phyloP scores from a whole-genome alignment of 495 filamentous ascomycete genomes.

The Cryomyces antarcticus region DNA sequence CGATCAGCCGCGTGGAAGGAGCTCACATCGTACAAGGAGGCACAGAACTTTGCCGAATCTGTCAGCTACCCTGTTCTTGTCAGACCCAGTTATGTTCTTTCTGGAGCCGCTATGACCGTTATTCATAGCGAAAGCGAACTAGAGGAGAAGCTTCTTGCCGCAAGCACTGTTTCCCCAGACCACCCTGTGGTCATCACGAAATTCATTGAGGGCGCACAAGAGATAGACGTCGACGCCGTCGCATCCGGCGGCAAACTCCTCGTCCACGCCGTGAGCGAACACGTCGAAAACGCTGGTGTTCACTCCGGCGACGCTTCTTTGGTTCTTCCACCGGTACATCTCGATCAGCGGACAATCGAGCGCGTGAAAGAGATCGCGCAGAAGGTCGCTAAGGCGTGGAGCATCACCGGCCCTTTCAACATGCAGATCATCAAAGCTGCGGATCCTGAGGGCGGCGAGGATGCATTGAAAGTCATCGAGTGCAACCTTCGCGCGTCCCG shows the following conservation, averaged over 20 bases:
- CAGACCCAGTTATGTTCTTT: constrained; percentile 86
- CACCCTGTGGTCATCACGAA: constrained; percentile 97
- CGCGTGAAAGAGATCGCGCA: constrained; percentile 85
- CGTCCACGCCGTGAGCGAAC: constrained; percentile 85
- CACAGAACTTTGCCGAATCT: constrained; percentile 59
- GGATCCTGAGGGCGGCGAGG: constrained; percentile 42
- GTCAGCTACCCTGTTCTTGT: constrained; percentile 89
- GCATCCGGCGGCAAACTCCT: constrained; percentile 72
- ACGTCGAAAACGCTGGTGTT: constrained; percentile 90
- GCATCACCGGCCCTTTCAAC: constrained; percentile 93
- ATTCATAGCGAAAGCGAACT: constrained; percentile 78
- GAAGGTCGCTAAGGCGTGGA: constrained; percentile 95
- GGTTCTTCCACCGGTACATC: constrained; percentile 67
- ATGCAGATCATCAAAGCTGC: constrained; percentile 98
- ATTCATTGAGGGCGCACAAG: constrained; percentile 91
- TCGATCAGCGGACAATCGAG: constrained; percentile 54
- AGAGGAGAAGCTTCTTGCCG: constrained; percentile 71
- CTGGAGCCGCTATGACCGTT: constrained; percentile 94
- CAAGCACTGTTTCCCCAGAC: constrained; percentile 78
- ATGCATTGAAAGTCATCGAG: constrained; percentile 84
- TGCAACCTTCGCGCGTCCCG: constrained; percentile 96
- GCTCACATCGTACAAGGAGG: constrained; percentile 73
- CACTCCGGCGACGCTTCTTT: constrained; percentile 88
- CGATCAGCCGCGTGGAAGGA: constrained; percentile 96
- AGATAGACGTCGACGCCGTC: constrained; percentile 95